These are phyloP conservation scores for Podospora pseudoanserina DNA, from an alignment of 495 filamentous ascomycete genomes.

Conservation along the genomic window DNA sequence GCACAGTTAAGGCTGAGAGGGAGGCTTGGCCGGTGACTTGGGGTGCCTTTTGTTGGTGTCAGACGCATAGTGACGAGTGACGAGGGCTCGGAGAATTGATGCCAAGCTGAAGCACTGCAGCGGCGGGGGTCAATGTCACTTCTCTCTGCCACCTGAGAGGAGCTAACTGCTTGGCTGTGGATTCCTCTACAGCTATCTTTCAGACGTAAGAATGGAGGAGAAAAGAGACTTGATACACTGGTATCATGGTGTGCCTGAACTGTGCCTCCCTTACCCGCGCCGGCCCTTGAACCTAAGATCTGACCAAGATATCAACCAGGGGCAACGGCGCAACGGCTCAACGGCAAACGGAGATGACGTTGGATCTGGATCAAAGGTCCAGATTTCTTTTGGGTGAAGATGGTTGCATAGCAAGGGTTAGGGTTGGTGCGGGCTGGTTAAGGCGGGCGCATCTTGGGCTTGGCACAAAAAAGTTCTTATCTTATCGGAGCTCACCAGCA, in stretches of 20 bases:
- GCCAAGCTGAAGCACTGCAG: neutral
- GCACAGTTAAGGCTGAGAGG: neutral
- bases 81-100: neutral
- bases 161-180: neutral
- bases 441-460: neutral
- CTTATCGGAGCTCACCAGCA: neutral
- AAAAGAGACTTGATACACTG: neutral
- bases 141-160: neutral
- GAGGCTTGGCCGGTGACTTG: neutral
- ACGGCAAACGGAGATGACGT: neutral
- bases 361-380: neutral
- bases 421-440: neutral
- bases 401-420: neutral
- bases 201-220: neutral
- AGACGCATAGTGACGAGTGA: neutral
- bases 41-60: neutral
- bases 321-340: neutral
- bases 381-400: constrained; percentile 3
- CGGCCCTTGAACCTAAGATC: neutral
- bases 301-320: neutral
- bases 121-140: neutral
- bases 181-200: neutral
- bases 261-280: neutral
- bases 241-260: too few species aligned
- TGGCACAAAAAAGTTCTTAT: neutral